phyloP scores from a whole-genome alignment of 306 rosid genomes.

The Medicago arabica region DNA sequence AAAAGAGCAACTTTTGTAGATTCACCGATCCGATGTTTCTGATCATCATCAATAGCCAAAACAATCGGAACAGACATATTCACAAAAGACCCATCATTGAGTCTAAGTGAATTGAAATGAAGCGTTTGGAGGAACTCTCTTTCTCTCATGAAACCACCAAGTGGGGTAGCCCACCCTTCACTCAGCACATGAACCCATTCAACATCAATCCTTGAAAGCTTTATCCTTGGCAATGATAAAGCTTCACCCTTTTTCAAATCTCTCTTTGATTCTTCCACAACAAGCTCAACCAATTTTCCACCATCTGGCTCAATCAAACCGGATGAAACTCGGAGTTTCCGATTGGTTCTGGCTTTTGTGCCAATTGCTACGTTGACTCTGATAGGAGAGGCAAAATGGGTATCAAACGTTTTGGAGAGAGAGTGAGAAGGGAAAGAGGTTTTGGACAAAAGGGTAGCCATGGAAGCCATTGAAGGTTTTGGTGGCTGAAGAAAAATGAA shows the following conservation, averaged over 20 bases:
- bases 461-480: conserved; percentile 84
- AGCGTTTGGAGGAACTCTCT: conserved; percentile 99
- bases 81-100: conserved; percentile 73
- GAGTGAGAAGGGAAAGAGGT: conserved; percentile 53
- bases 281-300: conserved; percentile 82
- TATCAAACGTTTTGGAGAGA: conserved; percentile 37
- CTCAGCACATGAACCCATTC: conserved; percentile 94
- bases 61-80: conserved; percentile 97
- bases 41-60: conserved; percentile 84
- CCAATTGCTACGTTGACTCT: conserved; percentile 40
- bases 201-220: conserved; percentile 72
- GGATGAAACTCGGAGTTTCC: conserved; percentile 58
- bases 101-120: conserved; percentile 94
- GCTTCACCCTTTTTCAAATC: conserved; percentile 71
- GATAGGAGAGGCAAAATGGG: conserved; percentile 58
- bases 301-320: conserved; percentile 93
- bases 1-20: conserved; percentile 78
- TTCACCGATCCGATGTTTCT: conserved; percentile 72
- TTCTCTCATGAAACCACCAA: conserved; percentile 90
- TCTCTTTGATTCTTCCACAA: conserved; percentile 60
- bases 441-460: conserved; percentile 67
- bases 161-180: conserved; percentile 99
- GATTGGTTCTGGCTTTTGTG: conserved; percentile 32
- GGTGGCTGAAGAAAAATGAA: not conserved
- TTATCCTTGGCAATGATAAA: conserved; percentile 64